Percentiles rank a stretch among this genome's conserved stretches.
Conservation (phyloP, 257 asterid genomes). For the Ophiorrhiza pumila region DNA sequence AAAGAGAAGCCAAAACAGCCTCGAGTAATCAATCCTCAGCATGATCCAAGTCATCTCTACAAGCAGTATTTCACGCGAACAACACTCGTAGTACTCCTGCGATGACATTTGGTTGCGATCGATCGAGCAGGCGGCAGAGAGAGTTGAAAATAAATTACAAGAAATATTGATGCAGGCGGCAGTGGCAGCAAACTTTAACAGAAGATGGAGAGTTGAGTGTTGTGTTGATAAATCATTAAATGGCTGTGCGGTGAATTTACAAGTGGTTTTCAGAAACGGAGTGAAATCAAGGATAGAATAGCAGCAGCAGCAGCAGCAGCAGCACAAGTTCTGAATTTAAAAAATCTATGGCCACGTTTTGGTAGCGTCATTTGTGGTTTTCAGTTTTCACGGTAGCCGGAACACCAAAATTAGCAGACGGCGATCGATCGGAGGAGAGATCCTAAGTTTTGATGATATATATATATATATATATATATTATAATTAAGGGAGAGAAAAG, state of each 20-base stretch:
- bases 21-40: slow-evolving; percentile 73
- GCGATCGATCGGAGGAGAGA: too few species aligned
- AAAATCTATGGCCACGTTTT: slow-evolving; percentile 59
- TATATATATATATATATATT: too few species aligned
- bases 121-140: background rate
- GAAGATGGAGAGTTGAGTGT: slow-evolving; percentile 2
- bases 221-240: too few species aligned
- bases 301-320: slow-evolving; percentile 18
- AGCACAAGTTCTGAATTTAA: slow-evolving; percentile 55
- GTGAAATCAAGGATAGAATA: too few species aligned
- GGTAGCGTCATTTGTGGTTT: slow-evolving; percentile 44
- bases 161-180: too few species aligned
- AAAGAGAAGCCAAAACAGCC: slow-evolving; percentile 69
- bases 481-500: too few species aligned
- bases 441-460: too few species aligned
- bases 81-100: slow-evolving; percentile 37
- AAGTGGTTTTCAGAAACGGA: too few species aligned
- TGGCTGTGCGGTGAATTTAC: background rate
- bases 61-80: slow-evolving; percentile 39
- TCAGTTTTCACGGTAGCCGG: background rate
- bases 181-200: too few species aligned
- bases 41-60: slow-evolving; percentile 68
- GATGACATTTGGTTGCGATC: slow-evolving; percentile 34
- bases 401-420: background rate
- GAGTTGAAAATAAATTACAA: background rate